Base-by-base conservation (phyloP, 2,329 filamentous ascomycete species). In the Tolypocladium amazonense region DNA sequence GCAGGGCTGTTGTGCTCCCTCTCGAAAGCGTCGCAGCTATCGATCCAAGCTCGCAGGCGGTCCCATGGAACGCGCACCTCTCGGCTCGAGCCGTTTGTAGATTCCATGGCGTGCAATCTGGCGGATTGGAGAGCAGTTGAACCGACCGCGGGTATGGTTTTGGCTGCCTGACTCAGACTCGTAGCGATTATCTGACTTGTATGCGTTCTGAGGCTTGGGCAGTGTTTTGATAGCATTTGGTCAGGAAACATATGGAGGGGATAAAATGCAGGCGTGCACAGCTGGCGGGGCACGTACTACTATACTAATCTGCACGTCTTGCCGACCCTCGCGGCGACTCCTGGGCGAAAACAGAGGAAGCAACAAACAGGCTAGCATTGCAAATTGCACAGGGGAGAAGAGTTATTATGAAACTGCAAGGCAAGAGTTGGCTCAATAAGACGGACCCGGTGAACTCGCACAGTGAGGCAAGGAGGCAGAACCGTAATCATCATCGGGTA, bases 21-120 rank as follows among this genome's bases (percentile, higher is more conserved):
- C 65, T 77, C 73, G 52, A 66, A 67, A 2, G 67, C 66, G 59
- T 77, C 76, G 56, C 80, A 75, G 25, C 69, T 54, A 30, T 72
- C 71, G 58, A 78, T 70, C 75, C 75, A 80, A 20, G 64, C 66
- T 56, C 72, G 73, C 58, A 79, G 64, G 23, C 66, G 67, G n/a
- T 63, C 62, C 69, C 72, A 77, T 20, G 72, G 64, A 20, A 72
- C 64, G 45, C 62, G 52, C 15, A 64, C 37, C 37, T 50, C 6
- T 23, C 35, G 25, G 23, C 20, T 18, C 33, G 54, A 15, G 15
- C 18, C 56, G 25, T 7, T 38, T 54, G 59, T 41, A 25, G 43
- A 8, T 4, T 56, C 33, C 56, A 57, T 60, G 50, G 50, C 30
- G 27, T 33, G 25, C 30, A 27, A 27, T 33, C 25, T 33, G 18